Conservation (phyloP, 225 moss, liverwort and hornwort species). For the Bryum argenteum region DNA sequence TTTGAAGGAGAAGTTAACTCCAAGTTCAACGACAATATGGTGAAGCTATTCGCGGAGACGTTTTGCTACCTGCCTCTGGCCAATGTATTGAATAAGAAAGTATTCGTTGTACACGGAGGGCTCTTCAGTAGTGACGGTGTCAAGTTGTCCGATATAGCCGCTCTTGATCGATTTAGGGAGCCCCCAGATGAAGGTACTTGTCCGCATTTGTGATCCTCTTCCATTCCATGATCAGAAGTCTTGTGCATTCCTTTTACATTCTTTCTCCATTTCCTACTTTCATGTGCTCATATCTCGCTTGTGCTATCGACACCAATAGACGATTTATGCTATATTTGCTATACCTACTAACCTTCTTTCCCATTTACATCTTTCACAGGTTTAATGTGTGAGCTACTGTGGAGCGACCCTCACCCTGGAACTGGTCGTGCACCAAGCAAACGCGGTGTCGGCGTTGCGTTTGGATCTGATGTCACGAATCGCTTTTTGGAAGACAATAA, state of each 20-base stretch:
- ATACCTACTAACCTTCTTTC: not conserved
- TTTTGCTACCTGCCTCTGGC: conserved; percentile 95
- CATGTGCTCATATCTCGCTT: conserved; percentile 6
- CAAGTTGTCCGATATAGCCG: conserved; percentile 82
- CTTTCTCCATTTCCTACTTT: too few relatives aligned
- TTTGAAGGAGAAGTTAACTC: conserved; percentile 96
- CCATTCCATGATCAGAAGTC: not conserved
- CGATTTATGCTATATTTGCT: not conserved
- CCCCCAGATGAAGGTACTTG: conserved; percentile 96
- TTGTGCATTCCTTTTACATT: not conserved
- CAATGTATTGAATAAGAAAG: conserved; percentile 87
- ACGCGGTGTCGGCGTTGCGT: conserved; percentile 95
- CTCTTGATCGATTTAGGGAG: conserved; percentile 91
- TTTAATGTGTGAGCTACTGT: conserved; percentile 97
- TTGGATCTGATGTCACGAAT: conserved; percentile 89
- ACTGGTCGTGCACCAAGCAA: conserved; percentile 88
- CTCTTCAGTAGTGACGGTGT: conserved; percentile 95
- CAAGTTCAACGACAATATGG: conserved; percentile 91
- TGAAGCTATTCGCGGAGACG: conserved; percentile 91
- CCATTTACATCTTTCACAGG: conserved; percentile 46
- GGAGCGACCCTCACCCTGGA: conserved; percentile 97
- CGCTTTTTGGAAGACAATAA: conserved; percentile 92
- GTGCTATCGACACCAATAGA: not conserved
- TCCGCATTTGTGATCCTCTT: not conserved
- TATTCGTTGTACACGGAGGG: conserved; percentile 94